Evolutionary conservation across 345 rosid genomes (phyloP), one percentile per base, ranked within the genome.

Genomic region (Lepidium aucheri): DNA sequence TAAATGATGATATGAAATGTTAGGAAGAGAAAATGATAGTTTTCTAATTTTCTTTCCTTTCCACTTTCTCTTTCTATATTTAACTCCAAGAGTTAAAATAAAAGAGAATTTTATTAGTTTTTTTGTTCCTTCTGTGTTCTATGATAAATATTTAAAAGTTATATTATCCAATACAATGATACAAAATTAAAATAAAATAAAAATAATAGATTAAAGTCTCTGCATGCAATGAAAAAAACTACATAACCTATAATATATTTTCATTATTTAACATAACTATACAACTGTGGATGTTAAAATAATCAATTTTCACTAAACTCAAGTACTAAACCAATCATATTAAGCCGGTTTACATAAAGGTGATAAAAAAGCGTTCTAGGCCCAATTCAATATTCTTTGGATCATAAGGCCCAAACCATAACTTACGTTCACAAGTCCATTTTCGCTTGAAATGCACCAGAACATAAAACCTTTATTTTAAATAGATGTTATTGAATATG

Each of bases 1-100:
- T 58, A 65, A 34, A 70, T 70, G 56, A 70, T 70, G 56, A 73
- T 35, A 58, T 58, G 60, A 36, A 58, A 65, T 9, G 51, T 39
- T 64, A 32, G 38, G 58, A 38, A 41, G 54, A 51, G 66, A 65
- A 72, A 72, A 57, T 46, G 15, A 64, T 53, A 63, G 69, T 63
- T 64, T 72, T 42, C 70, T 8, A 40, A 44, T 18, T 56, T 63
- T 44, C 49, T 56, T 63, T 44, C 24, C 49, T 44, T 70, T 61
- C 46, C 39, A 41, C 68, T 61, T 60, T 50, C 52, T 42, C 52
- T 63, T 53, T 60, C 45, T 32, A 3, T 62, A 53, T 54, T 43
- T 58, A 5, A 51, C 39, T 32, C 9, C 2, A n/a, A 30, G 55
- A 63, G 40, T 63, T n/a, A 10, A 72, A 63, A 30, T 39, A 58